A percentile compares a stretch with the other conserved stretches of the same genome.
Evolutionary conservation across 2,329 filamentous ascomycete genomes (phyloP).

Genomic region (Sporothrix pseudoabietina): DNA sequence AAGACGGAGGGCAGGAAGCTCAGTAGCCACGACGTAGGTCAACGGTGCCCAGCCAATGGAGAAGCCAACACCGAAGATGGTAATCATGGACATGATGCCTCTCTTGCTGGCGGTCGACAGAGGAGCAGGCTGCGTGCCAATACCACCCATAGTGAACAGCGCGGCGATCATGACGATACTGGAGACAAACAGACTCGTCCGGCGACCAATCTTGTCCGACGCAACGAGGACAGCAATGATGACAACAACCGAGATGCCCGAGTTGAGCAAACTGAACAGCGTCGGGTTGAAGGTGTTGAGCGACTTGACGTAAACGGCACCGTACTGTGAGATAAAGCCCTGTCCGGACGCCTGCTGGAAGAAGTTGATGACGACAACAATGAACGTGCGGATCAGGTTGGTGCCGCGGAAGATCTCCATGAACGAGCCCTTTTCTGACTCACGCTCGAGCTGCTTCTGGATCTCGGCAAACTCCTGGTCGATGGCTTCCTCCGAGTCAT

Average conservation of each 20-base stretch:
- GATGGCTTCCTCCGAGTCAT: conserved; percentile 31
- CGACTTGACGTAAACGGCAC: conserved; percentile 25
- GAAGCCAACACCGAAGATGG: conserved; percentile 41
- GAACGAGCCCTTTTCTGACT: conserved; percentile 15
- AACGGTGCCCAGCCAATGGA: conserved; percentile 43
- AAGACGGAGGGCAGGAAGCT: conserved; percentile 41
- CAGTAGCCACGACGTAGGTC: conserved; percentile 43
- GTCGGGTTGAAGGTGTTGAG: conserved; percentile 25
- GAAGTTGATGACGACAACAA: conserved; percentile 25
- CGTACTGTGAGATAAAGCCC: conserved; percentile 28
- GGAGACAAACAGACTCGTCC: conserved; percentile 38
- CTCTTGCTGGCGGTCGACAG: neutral
- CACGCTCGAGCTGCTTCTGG: conserved; percentile 10
- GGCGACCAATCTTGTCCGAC: conserved; percentile 7
- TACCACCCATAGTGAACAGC: conserved; percentile 44
- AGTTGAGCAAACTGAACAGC: conserved; percentile 22
- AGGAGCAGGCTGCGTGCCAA: conserved; percentile 38
- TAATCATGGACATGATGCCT: conserved; percentile 39
- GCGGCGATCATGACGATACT: conserved; percentile 39
- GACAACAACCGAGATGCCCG: conserved; percentile 2
- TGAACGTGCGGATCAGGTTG: conserved; percentile 24
- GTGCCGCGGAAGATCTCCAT: conserved; percentile 24
- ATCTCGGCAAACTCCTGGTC: conserved; percentile 31
- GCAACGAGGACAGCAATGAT: conserved; percentile 1
- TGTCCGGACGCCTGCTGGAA: conserved; percentile 30